A percentile compares a stretch with the other conserved stretches of the same genome.
Evolutionary conservation across 164 flowering plant genomes (phyloP).

Genomic region (Pachysandra terminalis): DNA sequence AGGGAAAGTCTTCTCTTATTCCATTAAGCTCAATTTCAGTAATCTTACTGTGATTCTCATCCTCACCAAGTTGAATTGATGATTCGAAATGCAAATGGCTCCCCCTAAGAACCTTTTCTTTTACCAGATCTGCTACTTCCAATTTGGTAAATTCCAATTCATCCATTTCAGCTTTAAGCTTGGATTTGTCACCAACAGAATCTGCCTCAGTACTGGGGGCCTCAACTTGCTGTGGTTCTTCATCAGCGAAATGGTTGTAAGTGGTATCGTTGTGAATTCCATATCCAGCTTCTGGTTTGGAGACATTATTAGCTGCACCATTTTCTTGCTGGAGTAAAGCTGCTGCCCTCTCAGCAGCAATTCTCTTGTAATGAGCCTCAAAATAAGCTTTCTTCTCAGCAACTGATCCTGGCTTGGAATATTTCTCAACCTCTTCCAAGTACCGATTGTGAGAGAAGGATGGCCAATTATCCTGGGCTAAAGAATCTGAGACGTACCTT

Average conservation of each 20-base stretch:
- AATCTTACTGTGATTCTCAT: slow-evolving; percentile 7
- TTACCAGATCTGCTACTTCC: slow-evolving; percentile 14
- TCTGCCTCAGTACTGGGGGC: not conserved
- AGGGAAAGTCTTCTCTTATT: slow-evolving; percentile 17
- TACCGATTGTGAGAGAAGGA: slow-evolving; percentile 54
- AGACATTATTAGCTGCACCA: slow-evolving; percentile 12
- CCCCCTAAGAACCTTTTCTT: slow-evolving; percentile 17
- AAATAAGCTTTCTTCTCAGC: slow-evolving; percentile 79
- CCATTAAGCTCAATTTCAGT: slow-evolving; percentile 17
- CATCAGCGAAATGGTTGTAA: not conserved
- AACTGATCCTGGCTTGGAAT: slow-evolving; percentile 62
- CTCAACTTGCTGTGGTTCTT: not conserved
- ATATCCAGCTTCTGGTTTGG: slow-evolving; percentile 9
- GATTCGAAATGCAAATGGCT: slow-evolving; percentile 9
- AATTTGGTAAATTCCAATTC: not conserved
- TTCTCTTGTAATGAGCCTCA: slow-evolving; percentile 63
- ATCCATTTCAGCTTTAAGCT: not conserved
- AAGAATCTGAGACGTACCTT: slow-evolving; percentile 57
- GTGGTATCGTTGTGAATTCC: not conserved
- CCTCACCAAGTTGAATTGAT: slow-evolving; percentile 3
- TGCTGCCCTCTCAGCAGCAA: slow-evolving; percentile 50
- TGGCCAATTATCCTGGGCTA: slow-evolving; percentile 72
- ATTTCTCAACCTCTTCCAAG: slow-evolving; percentile 67
- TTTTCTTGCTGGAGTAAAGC: slow-evolving; percentile 50
- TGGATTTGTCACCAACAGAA: not conserved